These are phyloP conservation scores for Calonectria crousiana DNA, from an alignment of 2,329 filamentous ascomycete genomes.

Conservation along the genomic window DNA sequence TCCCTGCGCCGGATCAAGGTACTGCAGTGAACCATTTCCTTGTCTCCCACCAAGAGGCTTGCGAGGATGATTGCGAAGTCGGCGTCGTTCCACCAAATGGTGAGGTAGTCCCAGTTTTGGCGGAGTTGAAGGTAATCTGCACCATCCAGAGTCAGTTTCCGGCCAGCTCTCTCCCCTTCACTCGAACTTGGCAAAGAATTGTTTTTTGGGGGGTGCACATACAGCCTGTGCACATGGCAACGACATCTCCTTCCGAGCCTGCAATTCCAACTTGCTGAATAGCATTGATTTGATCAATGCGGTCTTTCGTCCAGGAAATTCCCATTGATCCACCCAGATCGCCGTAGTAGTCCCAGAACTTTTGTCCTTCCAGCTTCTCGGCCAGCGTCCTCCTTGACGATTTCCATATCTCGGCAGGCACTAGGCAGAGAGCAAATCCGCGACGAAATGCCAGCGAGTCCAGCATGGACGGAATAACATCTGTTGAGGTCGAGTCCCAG, in stretches of 20 bases:
- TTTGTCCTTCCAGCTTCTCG: conserved; percentile 3
- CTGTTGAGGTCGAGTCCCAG: not conserved
- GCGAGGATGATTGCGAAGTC: conserved; percentile 19
- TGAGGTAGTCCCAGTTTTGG: conserved; percentile 8
- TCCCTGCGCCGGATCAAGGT: not conserved
- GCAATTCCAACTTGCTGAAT: conserved; percentile 8
- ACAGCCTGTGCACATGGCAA: not conserved
- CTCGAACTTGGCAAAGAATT: not conserved
- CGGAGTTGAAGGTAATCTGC: conserved; percentile 8
- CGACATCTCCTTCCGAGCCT: not conserved
- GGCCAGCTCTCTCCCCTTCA: not conserved
- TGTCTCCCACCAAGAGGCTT: not conserved
- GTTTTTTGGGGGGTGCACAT: not conserved
- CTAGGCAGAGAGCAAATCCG: conserved; percentile 16
- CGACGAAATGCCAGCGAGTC: conserved; percentile 9
- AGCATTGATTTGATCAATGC: not conserved
- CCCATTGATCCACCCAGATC: not conserved
- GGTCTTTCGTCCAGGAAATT: not conserved
- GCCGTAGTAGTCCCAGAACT: conserved; percentile 20
- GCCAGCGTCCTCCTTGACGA: conserved; percentile 10
- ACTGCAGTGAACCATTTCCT: not conserved
- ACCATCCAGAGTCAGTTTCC: not conserved
- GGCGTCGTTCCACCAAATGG: conserved; percentile 20
- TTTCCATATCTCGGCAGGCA: conserved; percentile 8
- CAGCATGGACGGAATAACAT: conserved; percentile 7